A percentile compares a stretch with the other conserved stretches of the same genome.
Evolutionary conservation across 306 rosid species (phyloP).

Genomic region (Sicyos baderoa): DNA sequence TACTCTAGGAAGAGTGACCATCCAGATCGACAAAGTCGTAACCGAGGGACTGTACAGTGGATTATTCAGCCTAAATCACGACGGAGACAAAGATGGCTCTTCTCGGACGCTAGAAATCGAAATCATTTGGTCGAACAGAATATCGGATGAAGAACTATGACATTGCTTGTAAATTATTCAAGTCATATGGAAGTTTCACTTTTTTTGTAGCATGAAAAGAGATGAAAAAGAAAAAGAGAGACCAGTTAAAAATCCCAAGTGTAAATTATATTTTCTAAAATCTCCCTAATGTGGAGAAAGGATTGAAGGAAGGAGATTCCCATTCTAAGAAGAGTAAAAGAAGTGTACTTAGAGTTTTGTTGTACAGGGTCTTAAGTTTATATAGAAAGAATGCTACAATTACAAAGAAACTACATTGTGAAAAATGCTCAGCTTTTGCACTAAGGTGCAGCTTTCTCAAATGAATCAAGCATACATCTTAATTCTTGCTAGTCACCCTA

Average conservation of each 20-base stretch:
- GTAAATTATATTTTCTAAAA: neutral
- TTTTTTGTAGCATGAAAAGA: neutral
- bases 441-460: too few relatives aligned
- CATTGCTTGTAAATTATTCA: conserved; percentile 22
- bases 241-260: conserved; percentile 33
- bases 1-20: conserved; percentile 85
- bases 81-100: conserved; percentile 71
- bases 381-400: conserved; percentile 36
- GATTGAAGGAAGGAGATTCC: neutral
- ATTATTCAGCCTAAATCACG: conserved; percentile 85
- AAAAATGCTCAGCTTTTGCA: neutral
- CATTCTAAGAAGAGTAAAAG: conserved; percentile 14
- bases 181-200: neutral
- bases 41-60: conserved; percentile 92
- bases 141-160: neutral
- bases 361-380: conserved; percentile 59
- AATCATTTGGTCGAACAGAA: neutral
- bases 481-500: too few relatives aligned
- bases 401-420: conserved; percentile 22
- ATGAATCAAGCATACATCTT: neutral
- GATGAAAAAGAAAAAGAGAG: neutral
- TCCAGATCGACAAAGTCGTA: conserved; percentile 94
- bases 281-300: neutral
- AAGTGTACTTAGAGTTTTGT: conserved; percentile 33
- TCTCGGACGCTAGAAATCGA: neutral